Percentiles rank a stretch among this genome's conserved stretches.
Conservation (phyloP, 208 protist genomes). For the Leishmania lainsoni region DNA sequence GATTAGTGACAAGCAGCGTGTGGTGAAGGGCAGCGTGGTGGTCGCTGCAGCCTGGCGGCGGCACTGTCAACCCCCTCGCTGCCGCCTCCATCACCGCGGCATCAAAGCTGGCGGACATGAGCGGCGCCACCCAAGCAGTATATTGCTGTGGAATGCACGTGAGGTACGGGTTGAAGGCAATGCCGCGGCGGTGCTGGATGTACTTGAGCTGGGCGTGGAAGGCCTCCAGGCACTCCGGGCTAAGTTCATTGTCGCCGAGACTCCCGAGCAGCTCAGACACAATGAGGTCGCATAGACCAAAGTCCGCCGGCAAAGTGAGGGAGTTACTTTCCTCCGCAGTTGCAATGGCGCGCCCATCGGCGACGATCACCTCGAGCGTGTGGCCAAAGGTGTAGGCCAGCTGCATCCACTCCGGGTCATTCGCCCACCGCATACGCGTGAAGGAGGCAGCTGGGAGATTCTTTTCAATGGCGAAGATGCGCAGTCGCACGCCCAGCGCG, state of each 20-base stretch:
- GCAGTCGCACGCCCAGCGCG: conserved; percentile 62
- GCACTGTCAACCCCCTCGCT: conserved; percentile 65
- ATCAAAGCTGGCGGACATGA: conserved; percentile 69
- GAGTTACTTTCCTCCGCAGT: conserved; percentile 17
- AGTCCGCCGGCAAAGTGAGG: conserved; percentile 50
- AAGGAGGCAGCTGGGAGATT: conserved; percentile 96
- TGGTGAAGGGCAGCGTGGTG: conserved; percentile 63
- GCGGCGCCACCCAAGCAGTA: conserved; percentile 77
- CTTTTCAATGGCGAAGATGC: conserved; percentile 98
- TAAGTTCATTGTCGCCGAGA: conserved; percentile 99
- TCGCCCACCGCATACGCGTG: conserved; percentile 55
- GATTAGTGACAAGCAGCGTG: conserved; percentile 76
- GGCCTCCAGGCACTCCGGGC: conserved; percentile 99
- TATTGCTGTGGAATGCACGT: conserved; percentile 78
- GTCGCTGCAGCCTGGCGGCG: conserved; percentile 45
- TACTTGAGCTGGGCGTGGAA: conserved; percentile 67
- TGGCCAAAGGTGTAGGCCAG: conserved; percentile 74
- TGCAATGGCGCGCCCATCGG: conserved; percentile 86
- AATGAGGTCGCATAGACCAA: conserved; percentile 94
- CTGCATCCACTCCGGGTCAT: conserved; percentile 67
- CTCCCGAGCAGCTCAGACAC: conserved; percentile 99
- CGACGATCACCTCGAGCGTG: conserved; percentile 89
- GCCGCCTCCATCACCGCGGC: conserved; percentile 56
- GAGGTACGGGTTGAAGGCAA: conserved; percentile 50
- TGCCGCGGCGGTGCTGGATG: conserved; percentile 41